Conservation (phyloP, 441 rosid species). For the Flueggea neowawraea region DNA sequence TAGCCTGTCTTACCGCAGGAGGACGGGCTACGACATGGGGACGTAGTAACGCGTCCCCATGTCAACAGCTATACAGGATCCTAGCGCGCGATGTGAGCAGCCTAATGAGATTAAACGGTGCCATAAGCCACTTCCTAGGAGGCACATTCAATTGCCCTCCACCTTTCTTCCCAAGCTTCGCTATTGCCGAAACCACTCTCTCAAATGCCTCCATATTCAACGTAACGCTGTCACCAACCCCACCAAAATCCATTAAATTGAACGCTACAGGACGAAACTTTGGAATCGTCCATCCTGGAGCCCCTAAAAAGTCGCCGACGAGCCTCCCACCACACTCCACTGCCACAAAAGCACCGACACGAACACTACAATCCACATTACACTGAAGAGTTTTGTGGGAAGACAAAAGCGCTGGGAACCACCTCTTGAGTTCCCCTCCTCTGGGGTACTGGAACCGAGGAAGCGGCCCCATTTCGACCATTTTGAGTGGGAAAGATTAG, state of each 20-base stretch:
- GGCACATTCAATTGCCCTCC: conserved; percentile 95
- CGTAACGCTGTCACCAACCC: conserved; percentile 77
- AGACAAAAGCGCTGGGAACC: conserved; percentile 48
- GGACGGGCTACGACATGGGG: no score
- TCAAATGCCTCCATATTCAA: conserved; percentile 87
- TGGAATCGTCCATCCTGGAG: conserved; percentile 42
- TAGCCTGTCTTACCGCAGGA: no score
- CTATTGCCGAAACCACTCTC: conserved; percentile 70
- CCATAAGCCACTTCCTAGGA: conserved; percentile 89
- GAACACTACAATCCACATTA: conserved; percentile 82
- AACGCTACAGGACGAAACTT: conserved; percentile 55
- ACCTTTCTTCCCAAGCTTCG: conserved; percentile 64
- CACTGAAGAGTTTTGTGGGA: conserved; percentile 71
- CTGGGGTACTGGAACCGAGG: conserved; percentile 49
- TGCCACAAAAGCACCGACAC: conserved; percentile 83
- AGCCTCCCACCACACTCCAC: conserved; percentile 37
- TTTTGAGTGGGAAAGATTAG: conserved; percentile 13
- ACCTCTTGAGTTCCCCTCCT: conserved; percentile 57
- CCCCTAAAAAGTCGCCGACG: conserved; percentile 38
- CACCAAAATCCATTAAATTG: conserved; percentile 91
- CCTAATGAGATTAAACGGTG: conserved; percentile 97
- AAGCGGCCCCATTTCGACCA: conserved; percentile 48
- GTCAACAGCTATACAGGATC: no score
- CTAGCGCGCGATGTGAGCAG: no score
- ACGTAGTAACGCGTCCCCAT: no score